Conservation (phyloP, 805 yeast genomes). For the Starmera pachycereana region DNA sequence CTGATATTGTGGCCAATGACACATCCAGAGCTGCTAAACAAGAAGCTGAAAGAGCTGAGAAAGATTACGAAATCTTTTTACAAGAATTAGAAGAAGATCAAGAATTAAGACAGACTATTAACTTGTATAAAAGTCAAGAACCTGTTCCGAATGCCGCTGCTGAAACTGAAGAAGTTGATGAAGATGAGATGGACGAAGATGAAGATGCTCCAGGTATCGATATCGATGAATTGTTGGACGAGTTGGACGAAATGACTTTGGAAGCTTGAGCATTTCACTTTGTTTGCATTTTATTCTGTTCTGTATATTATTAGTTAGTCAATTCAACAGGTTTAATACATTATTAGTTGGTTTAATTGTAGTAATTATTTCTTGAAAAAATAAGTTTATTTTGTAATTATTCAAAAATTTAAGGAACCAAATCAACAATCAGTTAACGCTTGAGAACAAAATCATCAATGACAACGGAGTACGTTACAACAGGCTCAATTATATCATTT, state of each 20-base stretch:
- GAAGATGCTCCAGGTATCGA: conserved; percentile 84
- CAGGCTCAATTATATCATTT: conserved; percentile 48
- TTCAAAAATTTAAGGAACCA: too few species aligned
- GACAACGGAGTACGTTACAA: too few species aligned
- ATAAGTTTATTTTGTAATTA: too few species aligned
- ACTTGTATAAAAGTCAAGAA: conserved; percentile 63
- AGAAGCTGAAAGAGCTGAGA: conserved; percentile 86
- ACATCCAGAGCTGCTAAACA: conserved; percentile 70
- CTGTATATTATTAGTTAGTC: too few species aligned
- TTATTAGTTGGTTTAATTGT: too few species aligned
- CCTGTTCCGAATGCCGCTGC: conserved; percentile 10
- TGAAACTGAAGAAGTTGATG: conserved; percentile 10
- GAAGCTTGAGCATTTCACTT: conserved; percentile 31
- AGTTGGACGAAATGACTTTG: conserved; percentile 85
- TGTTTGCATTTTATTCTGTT: conserved; percentile 12
- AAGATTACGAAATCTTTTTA: conserved; percentile 90
- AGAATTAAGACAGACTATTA: conserved; percentile 85
- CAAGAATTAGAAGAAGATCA: conserved; percentile 96
- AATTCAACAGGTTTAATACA: too few species aligned
- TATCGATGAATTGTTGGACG: conserved; percentile 89
- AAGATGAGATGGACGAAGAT: conserved; percentile 39
- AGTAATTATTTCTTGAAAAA: too few species aligned
- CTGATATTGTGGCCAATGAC: conserved; percentile 72
- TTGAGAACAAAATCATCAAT: too few species aligned
- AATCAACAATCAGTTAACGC: too few species aligned